phyloP scores from a whole-genome alignment of 1,284 basidiomycete genomes.

The Moesziomyces sp. region DNA sequence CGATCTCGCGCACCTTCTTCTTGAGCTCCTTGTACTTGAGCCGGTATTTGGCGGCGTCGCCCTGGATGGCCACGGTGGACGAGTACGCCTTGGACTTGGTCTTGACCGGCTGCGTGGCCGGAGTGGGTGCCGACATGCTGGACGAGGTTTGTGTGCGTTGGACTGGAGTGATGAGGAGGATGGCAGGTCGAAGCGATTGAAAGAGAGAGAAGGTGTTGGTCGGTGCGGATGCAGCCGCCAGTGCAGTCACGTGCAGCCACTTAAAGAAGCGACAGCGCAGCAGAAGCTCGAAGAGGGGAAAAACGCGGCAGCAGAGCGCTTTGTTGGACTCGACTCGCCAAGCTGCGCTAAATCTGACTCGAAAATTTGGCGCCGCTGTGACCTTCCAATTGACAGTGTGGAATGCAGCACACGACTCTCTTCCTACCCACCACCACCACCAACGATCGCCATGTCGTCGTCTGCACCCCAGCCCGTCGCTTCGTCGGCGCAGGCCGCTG shows the following conservation, averaged over 20 bases:
- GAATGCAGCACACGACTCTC: neutral
- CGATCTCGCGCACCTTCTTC: constrained; percentile 86
- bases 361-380: constrained; percentile 11
- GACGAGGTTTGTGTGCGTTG: neutral
- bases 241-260: constrained; percentile 23
- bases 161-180: neutral
- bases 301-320: constrained; percentile 8
- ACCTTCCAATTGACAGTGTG: constrained; percentile 2
- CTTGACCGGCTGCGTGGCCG: constrained; percentile 50
- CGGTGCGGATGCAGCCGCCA: constrained; percentile 4
- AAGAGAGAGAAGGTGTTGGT: constrained; percentile 1
- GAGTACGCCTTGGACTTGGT: constrained; percentile 65
- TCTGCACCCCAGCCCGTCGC: constrained; percentile 52
- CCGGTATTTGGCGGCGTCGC: constrained; percentile 86
- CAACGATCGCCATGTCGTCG: constrained; percentile 28
- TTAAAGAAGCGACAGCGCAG: neutral
- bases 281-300: neutral
- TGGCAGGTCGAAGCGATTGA: neutral
- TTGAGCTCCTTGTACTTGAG: constrained; percentile 90
- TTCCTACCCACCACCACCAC: constrained; percentile 1
- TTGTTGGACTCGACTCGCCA: neutral
- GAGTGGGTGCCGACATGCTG: constrained; percentile 38
- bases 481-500: constrained; percentile 46
- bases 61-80: constrained; percentile 63
- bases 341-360: constrained; percentile 14